Base-by-base conservation (phyloP, 164 flowering plant species). In the Sedum album region DNA sequence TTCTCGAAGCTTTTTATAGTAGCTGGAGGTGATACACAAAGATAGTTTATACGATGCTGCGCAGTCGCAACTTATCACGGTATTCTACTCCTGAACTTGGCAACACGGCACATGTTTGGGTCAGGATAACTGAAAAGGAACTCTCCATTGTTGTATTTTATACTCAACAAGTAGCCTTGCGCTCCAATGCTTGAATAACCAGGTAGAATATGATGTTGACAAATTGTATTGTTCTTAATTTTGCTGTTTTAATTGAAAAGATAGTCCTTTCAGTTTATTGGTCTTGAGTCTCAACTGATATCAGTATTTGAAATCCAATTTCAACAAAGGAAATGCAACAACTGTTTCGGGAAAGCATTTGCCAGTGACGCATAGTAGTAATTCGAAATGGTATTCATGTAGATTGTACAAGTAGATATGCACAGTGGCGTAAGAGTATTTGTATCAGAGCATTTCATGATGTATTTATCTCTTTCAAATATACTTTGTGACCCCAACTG, bases 401-500 rank as follows among this genome's bases (percentile, higher is more conserved):
- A n/a, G n/a, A n/a, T n/a, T n/a, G n/a, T n/a, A n/a, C n/a, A n/a
- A n/a, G n/a, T n/a, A n/a, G n/a, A n/a, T n/a, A n/a, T n/a, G n/a
- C n/a, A n/a, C n/a, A n/a, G n/a, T n/a, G n/a, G n/a, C n/a, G n/a
- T n/a, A n/a, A n/a, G n/a, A n/a, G n/a, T n/a, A n/a, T n/a, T n/a
- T 23, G 51, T 60, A n/a, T 67, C 55, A 70, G 6, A 30, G 41
- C 3, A 61, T 4, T 60, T 15, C 62, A 57, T 57, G 18, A 6
- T 25, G 62, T 28, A 6, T 28, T 57, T 57, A 6, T 55, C 26
- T 51, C 60, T 28, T 14, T 0, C 17, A 28, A 57, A 57, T 11
- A 26, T 26, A 26, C 60, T 64, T 46, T 64, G 23, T 46, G 64
- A 67, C 67, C 36, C 62, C 68, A 23, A 28, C 15, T 62, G 44